Evolutionary conservation across 352 stramenopile species (phyloP).

Genomic region (Aphanomyces euteiches): DNA sequence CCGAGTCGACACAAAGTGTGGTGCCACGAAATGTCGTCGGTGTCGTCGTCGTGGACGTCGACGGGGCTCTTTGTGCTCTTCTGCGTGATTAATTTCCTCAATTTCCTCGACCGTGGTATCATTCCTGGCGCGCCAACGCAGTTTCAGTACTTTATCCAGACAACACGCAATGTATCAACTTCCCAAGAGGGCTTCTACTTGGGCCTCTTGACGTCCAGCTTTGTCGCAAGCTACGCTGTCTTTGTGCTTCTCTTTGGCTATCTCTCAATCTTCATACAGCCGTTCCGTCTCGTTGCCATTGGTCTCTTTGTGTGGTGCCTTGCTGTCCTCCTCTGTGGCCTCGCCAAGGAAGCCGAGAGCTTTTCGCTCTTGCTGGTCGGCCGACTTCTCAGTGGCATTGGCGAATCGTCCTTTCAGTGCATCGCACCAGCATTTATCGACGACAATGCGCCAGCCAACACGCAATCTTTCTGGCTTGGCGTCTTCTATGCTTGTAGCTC

Average conservation of each 20-base stretch:
- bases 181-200: slow-evolving; percentile 36
- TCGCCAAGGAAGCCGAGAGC: slow-evolving; percentile 10
- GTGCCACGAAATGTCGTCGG: no score
- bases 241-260: slow-evolving; percentile 27
- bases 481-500: slow-evolving; percentile 25
- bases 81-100: slow-evolving; percentile 27
- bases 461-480: slow-evolving; percentile 9
- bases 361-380: slow-evolving; percentile 18
- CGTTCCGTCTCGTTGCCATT: slow-evolving; percentile 5
- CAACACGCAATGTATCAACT: not conserved
- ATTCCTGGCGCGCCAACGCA: slow-evolving; percentile 28
- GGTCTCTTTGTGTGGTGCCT: slow-evolving; percentile 9
- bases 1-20: no score
- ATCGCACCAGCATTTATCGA: slow-evolving; percentile 27
- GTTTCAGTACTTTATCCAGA: slow-evolving; percentile 24
- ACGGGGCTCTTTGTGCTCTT: slow-evolving; percentile 7
- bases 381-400: slow-evolving; percentile 22
- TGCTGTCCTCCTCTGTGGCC: slow-evolving; percentile 8
- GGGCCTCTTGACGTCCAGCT: slow-evolving; percentile 1
- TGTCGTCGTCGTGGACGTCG: not conserved
- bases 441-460: not conserved
- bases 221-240: slow-evolving; percentile 10
- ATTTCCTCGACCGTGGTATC: slow-evolving; percentile 27
- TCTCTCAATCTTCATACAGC: not conserved
- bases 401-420: slow-evolving; percentile 23